Evolutionary conservation across 2,329 filamentous ascomycete genomes (phyloP).

Genomic region (Bipolaris victoriae): DNA sequence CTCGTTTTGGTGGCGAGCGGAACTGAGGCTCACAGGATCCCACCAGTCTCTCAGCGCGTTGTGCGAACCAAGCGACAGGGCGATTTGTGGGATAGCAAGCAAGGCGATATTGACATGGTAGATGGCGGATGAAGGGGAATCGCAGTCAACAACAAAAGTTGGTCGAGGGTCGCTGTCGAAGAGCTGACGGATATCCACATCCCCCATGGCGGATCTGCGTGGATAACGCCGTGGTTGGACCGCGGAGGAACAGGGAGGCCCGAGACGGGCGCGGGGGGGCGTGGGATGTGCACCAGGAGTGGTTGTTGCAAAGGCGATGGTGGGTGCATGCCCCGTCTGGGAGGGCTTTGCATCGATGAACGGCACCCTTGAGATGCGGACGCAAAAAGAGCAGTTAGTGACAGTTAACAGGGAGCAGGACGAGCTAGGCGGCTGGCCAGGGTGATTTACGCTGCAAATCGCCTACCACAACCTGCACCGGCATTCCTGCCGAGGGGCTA

Average conservation of each 20-base stretch:
- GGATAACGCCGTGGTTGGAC: slow-evolving; percentile 6
- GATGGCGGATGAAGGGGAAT: slow-evolving; percentile 5
- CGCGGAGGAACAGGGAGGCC: not conserved
- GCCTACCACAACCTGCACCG: not conserved
- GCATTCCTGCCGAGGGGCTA: slow-evolving; percentile 9
- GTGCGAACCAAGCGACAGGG: slow-evolving; percentile 9
- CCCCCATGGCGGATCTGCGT: slow-evolving; percentile 16
- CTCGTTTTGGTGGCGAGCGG: slow-evolving; percentile 7
- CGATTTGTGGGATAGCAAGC: slow-evolving; percentile 12
- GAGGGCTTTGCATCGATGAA: not conserved
- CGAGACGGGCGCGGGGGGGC: not conserved
- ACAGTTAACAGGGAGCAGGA: slow-evolving; percentile 2
- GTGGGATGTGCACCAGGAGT: slow-evolving; percentile 1
- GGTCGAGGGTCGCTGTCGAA: slow-evolving; percentile 22
- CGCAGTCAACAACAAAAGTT: slow-evolving; percentile 22
- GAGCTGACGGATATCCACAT: slow-evolving; percentile 14
- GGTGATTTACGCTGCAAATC: slow-evolving; percentile 2
- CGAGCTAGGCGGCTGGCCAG: not conserved
- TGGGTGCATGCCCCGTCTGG: slow-evolving; percentile 1
- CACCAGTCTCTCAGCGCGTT: slow-evolving; percentile 22
- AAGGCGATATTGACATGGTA: slow-evolving; percentile 19
- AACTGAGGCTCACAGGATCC: slow-evolving; percentile 16
- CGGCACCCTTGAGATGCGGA: not conserved
- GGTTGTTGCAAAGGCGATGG: not conserved
- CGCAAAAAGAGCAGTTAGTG: not conserved